Conservation (phyloP, 2,329 filamentous ascomycete species). For the Fusarium protoensiforme region DNA sequence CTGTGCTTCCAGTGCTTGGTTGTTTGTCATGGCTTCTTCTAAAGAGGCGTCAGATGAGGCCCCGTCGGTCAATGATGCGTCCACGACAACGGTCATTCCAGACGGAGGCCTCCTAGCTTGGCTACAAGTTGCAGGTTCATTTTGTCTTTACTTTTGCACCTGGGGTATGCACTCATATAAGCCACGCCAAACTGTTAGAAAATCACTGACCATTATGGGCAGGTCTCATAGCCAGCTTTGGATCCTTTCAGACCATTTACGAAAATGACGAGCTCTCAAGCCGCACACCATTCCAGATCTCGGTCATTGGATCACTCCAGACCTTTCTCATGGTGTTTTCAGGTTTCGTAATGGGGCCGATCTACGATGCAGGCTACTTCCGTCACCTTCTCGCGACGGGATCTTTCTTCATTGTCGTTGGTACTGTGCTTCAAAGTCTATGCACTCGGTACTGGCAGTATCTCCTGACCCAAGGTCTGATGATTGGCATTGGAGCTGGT, state of each 20-base stretch:
- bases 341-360: constrained; percentile 33
- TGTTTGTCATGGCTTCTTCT: not conserved
- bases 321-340: constrained; percentile 39
- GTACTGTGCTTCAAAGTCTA: constrained; percentile 33
- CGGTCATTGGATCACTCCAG: constrained; percentile 34
- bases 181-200: not conserved
- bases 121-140: constrained; percentile 36
- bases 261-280: constrained; percentile 13
- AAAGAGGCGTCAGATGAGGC: not conserved
- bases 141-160: constrained; percentile 39
- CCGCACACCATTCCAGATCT: constrained; percentile 33
- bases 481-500: constrained; percentile 76
- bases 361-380: constrained; percentile 37
- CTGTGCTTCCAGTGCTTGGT: not conserved
- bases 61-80: not conserved
- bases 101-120: constrained; percentile 34
- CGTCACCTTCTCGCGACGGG: constrained; percentile 23
- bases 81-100: not conserved
- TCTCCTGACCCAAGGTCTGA: constrained; percentile 77
- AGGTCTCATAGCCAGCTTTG: constrained; percentile 39
- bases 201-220: not conserved
- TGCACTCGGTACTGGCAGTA: constrained; percentile 77
- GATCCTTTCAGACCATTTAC: constrained; percentile 42
- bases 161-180: constrained; percentile 29
- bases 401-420: constrained; percentile 30